Evolutionary conservation across 2,329 filamentous ascomycete species (phyloP), one percentile per base, ranked within the genome.

Genomic region (Aspergillus fischeri): DNA sequence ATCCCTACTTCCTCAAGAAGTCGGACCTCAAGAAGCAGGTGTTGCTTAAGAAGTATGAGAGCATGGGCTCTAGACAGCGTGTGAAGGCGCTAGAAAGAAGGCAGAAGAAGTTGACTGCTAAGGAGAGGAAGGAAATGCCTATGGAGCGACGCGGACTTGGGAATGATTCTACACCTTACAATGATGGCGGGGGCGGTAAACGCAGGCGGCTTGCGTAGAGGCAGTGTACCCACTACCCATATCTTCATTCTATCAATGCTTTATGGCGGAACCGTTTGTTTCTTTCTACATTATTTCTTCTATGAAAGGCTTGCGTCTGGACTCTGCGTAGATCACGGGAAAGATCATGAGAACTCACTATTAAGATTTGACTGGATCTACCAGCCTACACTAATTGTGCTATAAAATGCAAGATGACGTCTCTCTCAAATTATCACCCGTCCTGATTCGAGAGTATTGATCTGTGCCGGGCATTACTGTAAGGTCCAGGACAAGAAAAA

Each of bases 1-100:
- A 83, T 71, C 93, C 94, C 0, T 99, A 92, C 77, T 97, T 91
- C 75, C 79, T 97, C 67, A 99, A 99, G 84, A 88, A 87, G 78
- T 86, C 87, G 69, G 93, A 97, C 77, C 85, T 94, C 80, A 96
- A 94, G 86, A 91, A 93, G 80, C 80, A 88, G 74, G 80, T 92
- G 55, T 78, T 97, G 60, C 80, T 90, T 69, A 87, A 94, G 67
- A 86, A 88, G 71, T 97, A 90, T 75, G 83, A 87, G 66, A 83
- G 84, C 58, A 89, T 97, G 88, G 94, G 90, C 75, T 88, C 89
- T 71, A 88, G 87, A 72, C 87, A 97, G 75, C 84, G 92, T 58
- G 89, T 95, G 61, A 89, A 87, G 78, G 86, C 88, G 14, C 90
- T 97, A 67, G 91, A 95, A 81, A 83, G 90, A 71, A 86, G 89